Conservation (phyloP, 305 asterid species). For the Petunia hybrid region DNA sequence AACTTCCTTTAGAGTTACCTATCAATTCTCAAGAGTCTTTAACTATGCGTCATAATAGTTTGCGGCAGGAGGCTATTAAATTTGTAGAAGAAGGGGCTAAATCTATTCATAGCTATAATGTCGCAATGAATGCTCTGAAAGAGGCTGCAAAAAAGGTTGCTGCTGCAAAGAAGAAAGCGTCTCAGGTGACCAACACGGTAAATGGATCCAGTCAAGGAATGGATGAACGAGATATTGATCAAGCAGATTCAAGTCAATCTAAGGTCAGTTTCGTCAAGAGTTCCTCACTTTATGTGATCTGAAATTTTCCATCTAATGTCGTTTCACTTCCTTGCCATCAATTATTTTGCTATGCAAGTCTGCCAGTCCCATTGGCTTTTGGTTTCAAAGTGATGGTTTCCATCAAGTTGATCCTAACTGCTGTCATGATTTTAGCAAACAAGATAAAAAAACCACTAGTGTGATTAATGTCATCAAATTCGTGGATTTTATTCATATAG, state of each 20-base stretch:
- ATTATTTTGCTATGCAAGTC: neutral
- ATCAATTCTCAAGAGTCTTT: conserved; percentile 40
- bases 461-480: neutral
- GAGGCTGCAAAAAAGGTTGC: conserved; percentile 47
- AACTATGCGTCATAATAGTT: conserved; percentile 40
- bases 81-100: conserved; percentile 57
- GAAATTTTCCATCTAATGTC: neutral
- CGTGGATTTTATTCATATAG: neutral
- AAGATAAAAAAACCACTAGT: neutral
- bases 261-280: conserved; percentile 53
- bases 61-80: conserved; percentile 49
- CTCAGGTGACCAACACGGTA: conserved; percentile 41
- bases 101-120: conserved; percentile 47
- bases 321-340: neutral
- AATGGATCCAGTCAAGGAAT: conserved; percentile 50
- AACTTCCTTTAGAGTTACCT: conserved; percentile 35
- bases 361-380: neutral
- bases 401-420: neutral
- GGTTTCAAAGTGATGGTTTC: neutral
- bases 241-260: conserved; percentile 55
- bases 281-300: conserved; percentile 26
- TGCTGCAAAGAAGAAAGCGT: conserved; percentile 58
- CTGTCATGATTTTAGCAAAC: neutral
- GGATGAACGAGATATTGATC: conserved; percentile 45
- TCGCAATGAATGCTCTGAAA: conserved; percentile 44